Conservation (phyloP, 208 protist genomes). For the Tritrichomonas foetus region DNA sequence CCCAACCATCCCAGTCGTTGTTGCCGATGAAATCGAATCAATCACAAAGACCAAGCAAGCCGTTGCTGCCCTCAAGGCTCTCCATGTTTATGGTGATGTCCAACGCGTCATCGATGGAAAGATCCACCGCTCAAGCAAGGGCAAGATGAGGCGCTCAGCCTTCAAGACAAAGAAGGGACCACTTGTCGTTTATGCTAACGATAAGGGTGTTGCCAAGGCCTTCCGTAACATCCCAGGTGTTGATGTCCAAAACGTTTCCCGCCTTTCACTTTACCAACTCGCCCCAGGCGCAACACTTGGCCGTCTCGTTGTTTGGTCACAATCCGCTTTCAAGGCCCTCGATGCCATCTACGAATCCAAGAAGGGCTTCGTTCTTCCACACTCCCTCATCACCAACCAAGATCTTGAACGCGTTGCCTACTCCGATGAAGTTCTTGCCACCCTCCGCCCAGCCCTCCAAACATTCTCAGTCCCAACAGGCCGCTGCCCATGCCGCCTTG, state of each 20-base stretch:
- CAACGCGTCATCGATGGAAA: constrained; percentile 66
- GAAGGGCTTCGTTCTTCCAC: constrained; percentile 66
- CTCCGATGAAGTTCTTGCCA: constrained; percentile 71
- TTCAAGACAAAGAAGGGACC: constrained; percentile 82
- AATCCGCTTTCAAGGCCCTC: constrained; percentile 89
- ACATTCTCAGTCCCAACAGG: neutral
- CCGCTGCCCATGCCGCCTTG: neutral
- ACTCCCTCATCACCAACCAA: constrained; percentile 67
- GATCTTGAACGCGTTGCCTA: constrained; percentile 75
- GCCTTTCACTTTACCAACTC: constrained; percentile 93
- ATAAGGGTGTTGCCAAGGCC: constrained; percentile 61
- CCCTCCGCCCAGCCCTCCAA: neutral
- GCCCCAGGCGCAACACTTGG: constrained; percentile 97
- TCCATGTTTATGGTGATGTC: constrained; percentile 85
- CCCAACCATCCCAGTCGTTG: constrained; percentile 88
- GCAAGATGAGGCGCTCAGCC: constrained; percentile 92
- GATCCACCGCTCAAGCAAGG: constrained; percentile 79
- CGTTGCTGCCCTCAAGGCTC: constrained; percentile 75
- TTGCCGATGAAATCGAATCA: constrained; percentile 73
- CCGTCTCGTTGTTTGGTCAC: constrained; percentile 97
- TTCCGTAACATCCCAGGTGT: constrained; percentile 69
- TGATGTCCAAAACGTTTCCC: constrained; percentile 68
- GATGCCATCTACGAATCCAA: constrained; percentile 93
- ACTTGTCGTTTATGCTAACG: constrained; percentile 84
- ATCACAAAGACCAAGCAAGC: constrained; percentile 89